Conservation (phyloP, 192 early-diverging fungal genomes). For the Linnemannia exigua region DNA sequence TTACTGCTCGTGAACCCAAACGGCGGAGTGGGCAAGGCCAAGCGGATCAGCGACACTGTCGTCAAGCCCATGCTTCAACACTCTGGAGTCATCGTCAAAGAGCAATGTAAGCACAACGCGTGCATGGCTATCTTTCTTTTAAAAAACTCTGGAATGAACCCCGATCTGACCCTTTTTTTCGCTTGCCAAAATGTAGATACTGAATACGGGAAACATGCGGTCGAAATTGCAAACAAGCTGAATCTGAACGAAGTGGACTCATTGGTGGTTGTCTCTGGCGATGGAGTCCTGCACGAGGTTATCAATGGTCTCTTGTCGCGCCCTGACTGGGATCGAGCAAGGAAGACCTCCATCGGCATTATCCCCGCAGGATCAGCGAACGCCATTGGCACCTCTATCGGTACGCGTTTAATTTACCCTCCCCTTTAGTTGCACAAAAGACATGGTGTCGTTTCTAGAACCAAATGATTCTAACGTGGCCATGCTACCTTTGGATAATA, state of each 20-base stretch:
- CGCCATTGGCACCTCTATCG: constrained; percentile 59
- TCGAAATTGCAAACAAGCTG: constrained; percentile 48
- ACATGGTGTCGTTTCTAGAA: too few relatives aligned
- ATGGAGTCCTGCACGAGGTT: constrained; percentile 65
- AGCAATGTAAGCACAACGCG: constrained; percentile 35
- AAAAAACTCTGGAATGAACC: neutral
- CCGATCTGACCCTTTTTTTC: constrained; percentile 8
- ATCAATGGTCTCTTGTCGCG: constrained; percentile 62
- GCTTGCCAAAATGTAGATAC: constrained; percentile 29
- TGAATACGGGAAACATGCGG: constrained; percentile 37
- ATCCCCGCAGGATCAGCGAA: constrained; percentile 65
- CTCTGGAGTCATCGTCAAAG: constrained; percentile 34
- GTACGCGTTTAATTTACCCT: neutral
- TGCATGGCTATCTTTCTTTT: neutral
- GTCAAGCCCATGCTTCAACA: constrained; percentile 43
- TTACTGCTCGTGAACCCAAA: constrained; percentile 41
- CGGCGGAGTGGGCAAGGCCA: constrained; percentile 38
- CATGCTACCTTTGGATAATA: neutral
- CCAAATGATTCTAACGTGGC: neutral
- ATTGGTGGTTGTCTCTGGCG: constrained; percentile 52
- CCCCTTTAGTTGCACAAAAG: neutral
- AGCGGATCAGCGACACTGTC: constrained; percentile 30
- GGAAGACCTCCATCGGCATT: constrained; percentile 44
- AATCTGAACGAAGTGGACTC: constrained; percentile 28
- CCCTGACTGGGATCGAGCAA: constrained; percentile 27